Evolutionary conservation across 768 basidiomycete genomes (phyloP).

Genomic region (Psilocybe tampanensis): DNA sequence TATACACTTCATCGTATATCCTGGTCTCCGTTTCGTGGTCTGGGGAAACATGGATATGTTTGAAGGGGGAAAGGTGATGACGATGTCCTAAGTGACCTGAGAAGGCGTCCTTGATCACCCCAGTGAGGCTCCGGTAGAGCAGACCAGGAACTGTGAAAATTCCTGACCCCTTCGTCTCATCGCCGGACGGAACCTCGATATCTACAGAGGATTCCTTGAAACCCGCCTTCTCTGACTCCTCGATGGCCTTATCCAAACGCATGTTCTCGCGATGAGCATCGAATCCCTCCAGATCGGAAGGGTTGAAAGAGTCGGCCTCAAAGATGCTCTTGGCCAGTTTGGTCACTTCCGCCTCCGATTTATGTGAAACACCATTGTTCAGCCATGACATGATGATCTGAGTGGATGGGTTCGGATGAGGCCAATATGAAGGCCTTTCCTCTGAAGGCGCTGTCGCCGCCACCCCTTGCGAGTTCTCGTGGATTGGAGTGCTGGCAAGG

Average conservation of each 20-base stretch:
- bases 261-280: neutral
- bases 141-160: neutral
- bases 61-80: conserved; percentile 32
- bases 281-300: neutral
- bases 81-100: conserved; percentile 7
- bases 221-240: neutral
- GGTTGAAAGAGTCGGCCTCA: neutral
- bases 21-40: conserved; percentile 14
- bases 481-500: neutral
- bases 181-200: neutral
- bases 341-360: neutral
- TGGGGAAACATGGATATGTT: conserved; percentile 20
- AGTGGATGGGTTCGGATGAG: neutral
- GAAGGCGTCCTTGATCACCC: neutral
- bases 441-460: neutral
- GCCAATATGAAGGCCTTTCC: neutral
- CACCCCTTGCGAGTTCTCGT: neutral
- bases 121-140: neutral
- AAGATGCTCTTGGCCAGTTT: neutral
- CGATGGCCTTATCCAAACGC: neutral
- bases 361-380: neutral
- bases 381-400: neutral
- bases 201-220: neutral
- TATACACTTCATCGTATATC: conserved; percentile 27
- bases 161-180: neutral